Percentiles rank a stretch among this genome's conserved stretches.
Conservation (phyloP, 2,329 filamentous ascomycete species). For the Simplicillium sp. region DNA sequence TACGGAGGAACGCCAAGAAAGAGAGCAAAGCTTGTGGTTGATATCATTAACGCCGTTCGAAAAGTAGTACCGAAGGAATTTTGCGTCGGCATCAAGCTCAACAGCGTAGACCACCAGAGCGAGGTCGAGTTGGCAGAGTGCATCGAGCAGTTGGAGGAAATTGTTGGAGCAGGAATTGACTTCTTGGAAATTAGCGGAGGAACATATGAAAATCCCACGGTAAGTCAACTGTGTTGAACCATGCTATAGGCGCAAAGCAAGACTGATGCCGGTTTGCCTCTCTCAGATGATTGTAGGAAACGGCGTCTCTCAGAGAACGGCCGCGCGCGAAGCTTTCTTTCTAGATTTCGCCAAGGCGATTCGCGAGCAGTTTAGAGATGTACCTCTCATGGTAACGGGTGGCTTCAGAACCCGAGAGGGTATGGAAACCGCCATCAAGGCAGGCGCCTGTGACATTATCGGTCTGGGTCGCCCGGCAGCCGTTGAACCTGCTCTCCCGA, state of each 20-base stretch:
- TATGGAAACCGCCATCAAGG: constrained; percentile 28
- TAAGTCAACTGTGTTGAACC: constrained; percentile 13
- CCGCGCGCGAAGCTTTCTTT: constrained; percentile 57
- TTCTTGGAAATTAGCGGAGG: constrained; percentile 63
- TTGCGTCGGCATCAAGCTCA: constrained; percentile 44
- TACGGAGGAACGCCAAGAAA: constrained; percentile 44
- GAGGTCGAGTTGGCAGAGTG: constrained; percentile 36
- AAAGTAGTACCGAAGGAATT: constrained; percentile 28
- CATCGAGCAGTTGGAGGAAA: constrained; percentile 46
- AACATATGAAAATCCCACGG: constrained; percentile 41
- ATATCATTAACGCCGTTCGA: constrained; percentile 35
- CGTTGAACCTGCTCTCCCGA: constrained; percentile 26
- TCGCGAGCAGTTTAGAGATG: constrained; percentile 29
- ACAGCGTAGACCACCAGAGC: constrained; percentile 46
- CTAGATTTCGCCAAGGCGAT: constrained; percentile 52
- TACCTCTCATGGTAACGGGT: constrained; percentile 49
- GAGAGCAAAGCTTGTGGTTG: constrained; percentile 38
- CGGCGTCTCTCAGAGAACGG: constrained; percentile 20
- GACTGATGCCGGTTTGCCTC: too few relatives aligned
- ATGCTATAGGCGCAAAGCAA: constrained; percentile 10
- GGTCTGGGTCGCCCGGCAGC: constrained; percentile 29
- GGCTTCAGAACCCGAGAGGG: constrained; percentile 44
- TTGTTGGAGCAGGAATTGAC: constrained; percentile 44
- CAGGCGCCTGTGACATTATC: constrained; percentile 29
- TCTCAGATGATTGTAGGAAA: constrained; percentile 15